phyloP scores from a whole-genome alignment of 148 eudicot species.

The Camellia lanceoleosa region DNA sequence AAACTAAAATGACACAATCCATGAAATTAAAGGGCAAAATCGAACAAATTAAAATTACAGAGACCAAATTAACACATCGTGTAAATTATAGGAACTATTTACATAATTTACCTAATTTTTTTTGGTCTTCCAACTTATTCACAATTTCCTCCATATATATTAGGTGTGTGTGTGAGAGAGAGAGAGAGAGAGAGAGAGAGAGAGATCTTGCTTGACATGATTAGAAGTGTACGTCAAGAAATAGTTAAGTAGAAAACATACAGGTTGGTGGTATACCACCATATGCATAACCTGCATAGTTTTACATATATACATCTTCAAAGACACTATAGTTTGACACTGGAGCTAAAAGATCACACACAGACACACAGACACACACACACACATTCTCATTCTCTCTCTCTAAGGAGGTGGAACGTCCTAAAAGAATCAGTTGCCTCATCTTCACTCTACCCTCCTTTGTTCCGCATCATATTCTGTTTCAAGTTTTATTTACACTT shows the following conservation, averaged over 20 bases:
- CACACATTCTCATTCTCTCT: slow-evolving; percentile 10
- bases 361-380: neutral
- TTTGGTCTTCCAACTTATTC: no score
- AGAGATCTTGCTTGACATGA: slow-evolving; percentile 22
- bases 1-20: no score
- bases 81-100: no score
- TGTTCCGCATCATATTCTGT: no score
- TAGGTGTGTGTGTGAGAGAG: neutral
- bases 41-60: no score
- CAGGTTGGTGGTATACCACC: slow-evolving; percentile 23
- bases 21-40: no score
- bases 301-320: slow-evolving; percentile 37
- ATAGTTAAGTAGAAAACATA: slow-evolving; percentile 14
- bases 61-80: no score
- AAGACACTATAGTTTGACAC: slow-evolving; percentile 55
- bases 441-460: slow-evolving; percentile 31
- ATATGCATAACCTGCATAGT: slow-evolving; percentile 12
- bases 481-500: neutral
- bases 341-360: slow-evolving; percentile 26
- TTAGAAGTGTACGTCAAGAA: slow-evolving; percentile 32
- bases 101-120: no score
- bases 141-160: no score
- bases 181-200: slow-evolving; percentile 12
- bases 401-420: slow-evolving; percentile 41
- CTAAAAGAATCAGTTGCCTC: slow-evolving; percentile 33